Percentiles rank a stretch among this genome's conserved stretches.
phyloP scores from a whole-genome alignment of 805 yeast genomes.

The Wickerhamomyces mucosus region DNA sequence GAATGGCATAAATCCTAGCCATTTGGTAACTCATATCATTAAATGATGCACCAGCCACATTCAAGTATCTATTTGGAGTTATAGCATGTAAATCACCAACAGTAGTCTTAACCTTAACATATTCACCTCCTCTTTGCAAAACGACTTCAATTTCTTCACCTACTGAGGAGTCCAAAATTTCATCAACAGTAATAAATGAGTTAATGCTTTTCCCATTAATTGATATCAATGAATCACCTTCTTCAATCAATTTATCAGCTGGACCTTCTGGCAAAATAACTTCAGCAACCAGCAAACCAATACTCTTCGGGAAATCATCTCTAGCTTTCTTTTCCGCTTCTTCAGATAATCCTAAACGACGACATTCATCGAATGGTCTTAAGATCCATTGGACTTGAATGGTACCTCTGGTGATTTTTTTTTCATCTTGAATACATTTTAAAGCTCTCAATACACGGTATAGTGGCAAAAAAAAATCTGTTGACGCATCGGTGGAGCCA shows the following conservation, averaged over 20 bases:
- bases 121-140: constrained; percentile 69
- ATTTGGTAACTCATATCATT: constrained; percentile 81
- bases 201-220: constrained; percentile 57
- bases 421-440: constrained; percentile 49
- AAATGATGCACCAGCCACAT: constrained; percentile 81
- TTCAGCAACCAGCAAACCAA: constrained; percentile 78
- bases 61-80: constrained; percentile 74
- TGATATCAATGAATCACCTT: constrained; percentile 78
- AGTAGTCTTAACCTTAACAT: constrained; percentile 35
- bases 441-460: constrained; percentile 78
- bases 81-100: constrained; percentile 75
- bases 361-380: constrained; percentile 85
- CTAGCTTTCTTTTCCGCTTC: constrained; percentile 70
- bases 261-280: constrained; percentile 81
- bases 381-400: constrained; percentile 85
- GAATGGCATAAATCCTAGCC: constrained; percentile 76
- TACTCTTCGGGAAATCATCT: constrained; percentile 55
- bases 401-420: constrained; percentile 76
- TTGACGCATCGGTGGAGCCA: constrained; percentile 83
- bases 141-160: constrained; percentile 46
- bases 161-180: constrained; percentile 63
- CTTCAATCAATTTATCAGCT: constrained; percentile 59
- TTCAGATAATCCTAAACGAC: constrained; percentile 70
- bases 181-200: constrained; percentile 74
- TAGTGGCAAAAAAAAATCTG: constrained; percentile 86